Evolutionary conservation across 148 eudicot species (phyloP).

Genomic region (Rhododendron ovatum): DNA sequence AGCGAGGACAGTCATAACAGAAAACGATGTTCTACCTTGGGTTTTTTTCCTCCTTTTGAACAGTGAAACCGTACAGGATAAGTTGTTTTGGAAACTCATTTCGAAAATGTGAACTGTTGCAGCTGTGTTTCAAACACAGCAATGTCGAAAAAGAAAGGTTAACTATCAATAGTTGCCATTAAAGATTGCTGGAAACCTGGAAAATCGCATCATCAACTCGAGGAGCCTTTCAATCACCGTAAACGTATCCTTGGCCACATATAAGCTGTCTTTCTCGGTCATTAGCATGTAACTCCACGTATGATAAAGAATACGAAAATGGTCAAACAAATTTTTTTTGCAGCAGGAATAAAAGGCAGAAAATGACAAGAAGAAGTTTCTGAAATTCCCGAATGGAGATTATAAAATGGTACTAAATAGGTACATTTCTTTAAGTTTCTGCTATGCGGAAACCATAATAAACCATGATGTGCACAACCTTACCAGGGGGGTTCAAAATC

Average conservation of each 20-base stretch:
- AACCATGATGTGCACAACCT: not conserved
- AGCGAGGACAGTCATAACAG: not conserved
- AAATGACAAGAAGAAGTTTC: not conserved
- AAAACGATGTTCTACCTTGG: not conserved
- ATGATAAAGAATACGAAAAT: not conserved
- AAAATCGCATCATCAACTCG: not conserved
- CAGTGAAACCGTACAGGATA: not conserved
- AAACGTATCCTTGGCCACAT: not conserved
- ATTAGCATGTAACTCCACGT: not conserved
- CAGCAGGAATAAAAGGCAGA: not conserved
- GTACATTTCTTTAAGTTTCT: not conserved
- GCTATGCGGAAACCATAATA: not conserved
- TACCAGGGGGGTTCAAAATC: not conserved
- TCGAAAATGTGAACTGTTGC: not conserved
- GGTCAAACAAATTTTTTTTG: not conserved
- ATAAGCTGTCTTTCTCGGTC: not conserved
- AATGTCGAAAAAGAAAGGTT: too few species aligned
- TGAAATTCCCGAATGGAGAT: not conserved
- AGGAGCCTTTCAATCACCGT: not conserved
- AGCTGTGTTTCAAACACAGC: not conserved
- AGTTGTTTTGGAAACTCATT: not conserved
- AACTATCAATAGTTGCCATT: not conserved
- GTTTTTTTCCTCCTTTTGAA: not conserved
- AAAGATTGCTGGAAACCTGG: not conserved
- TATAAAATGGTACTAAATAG: not conserved